Evolutionary conservation across 73 alveolate species (phyloP), one percentile per base, ranked within the genome.

Genomic region (Uronychia setigera): DNA sequence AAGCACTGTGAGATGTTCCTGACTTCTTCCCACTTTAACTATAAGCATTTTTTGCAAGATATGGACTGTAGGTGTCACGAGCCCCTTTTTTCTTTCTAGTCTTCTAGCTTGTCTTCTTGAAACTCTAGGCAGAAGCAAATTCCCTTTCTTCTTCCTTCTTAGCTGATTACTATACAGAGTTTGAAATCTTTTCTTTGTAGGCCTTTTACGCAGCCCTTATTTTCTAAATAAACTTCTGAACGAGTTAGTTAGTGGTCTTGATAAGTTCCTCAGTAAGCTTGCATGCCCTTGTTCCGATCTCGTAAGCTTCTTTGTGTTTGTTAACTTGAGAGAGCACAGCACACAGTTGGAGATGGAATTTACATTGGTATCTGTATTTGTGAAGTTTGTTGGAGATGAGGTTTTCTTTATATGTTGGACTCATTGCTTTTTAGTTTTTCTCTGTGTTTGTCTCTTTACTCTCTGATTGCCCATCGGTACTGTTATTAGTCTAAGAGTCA

Each of bases 321-420:
- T 79, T 79, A 58, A 79, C 46, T 46, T 86, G 59, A n/a, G 87
- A 77, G 33, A 86, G 83, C 1, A 86, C 87, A 29, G 92, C 92
- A 79, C 92, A 86, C 26, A 86, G 86, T 33, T 86, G 46, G 29
- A 86, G 88, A 60, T 86, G 92, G 75, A 86, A 86, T 67, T 86
- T 86, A 33, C 92, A 86, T 59, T 86, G 79, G 32, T 86, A 86
- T 60, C 92, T 79, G 59, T 86, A 86, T 60, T 86, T 79, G 35
- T 86, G 92, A 14, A 86, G 80, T 27, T 46, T 58, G 57, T 85
- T 85, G 5, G 67, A 46, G 67, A 46, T 46, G n/a, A 46, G 5
- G 67, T 19, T 46, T 19, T 46, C 67, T 19, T 46, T 11, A 46
- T 46, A 19, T 25, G 86, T 78, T 1, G 75, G 59, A n/a, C 46